A percentile compares a stretch with the other conserved stretches of the same genome.
Evolutionary conservation across 805 yeast genomes (phyloP).

Genomic region (Nakazawaea siamensis): DNA sequence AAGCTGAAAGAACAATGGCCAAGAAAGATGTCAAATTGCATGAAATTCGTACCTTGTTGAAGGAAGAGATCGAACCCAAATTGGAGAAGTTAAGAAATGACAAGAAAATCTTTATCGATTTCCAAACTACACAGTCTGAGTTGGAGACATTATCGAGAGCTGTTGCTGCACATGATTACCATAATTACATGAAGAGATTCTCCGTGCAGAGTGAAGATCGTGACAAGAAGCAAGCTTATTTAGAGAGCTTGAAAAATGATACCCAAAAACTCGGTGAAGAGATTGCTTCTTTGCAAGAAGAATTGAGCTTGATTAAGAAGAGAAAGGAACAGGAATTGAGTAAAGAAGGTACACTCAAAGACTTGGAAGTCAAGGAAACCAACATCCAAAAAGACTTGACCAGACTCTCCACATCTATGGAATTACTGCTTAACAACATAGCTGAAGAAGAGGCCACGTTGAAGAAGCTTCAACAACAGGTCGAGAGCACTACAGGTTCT

Average conservation of each 20-base stretch:
- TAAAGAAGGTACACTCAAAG: constrained; percentile 53
- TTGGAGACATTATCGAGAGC: constrained; percentile 67
- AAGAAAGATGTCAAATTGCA: constrained; percentile 81
- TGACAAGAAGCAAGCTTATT: constrained; percentile 29
- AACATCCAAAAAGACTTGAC: constrained; percentile 55
- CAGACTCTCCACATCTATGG: constrained; percentile 56
- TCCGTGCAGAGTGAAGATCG: constrained; percentile 35
- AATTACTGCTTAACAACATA: constrained; percentile 47
- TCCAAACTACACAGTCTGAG: constrained; percentile 76
- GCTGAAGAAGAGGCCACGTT: constrained; percentile 41
- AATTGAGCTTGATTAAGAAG: constrained; percentile 42
- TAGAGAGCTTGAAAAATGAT: constrained; percentile 32
- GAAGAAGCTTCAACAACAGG: constrained; percentile 23
- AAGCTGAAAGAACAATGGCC: constrained; percentile 85
- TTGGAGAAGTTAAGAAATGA: constrained; percentile 73
- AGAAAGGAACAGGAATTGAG: constrained; percentile 50
- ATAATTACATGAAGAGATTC: constrained; percentile 30
- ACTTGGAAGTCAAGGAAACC: constrained; percentile 50
- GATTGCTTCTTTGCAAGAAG: constrained; percentile 49
- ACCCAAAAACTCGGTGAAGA: constrained; percentile 45
- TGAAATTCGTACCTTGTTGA: constrained; percentile 64
- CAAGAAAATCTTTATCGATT: constrained; percentile 76
- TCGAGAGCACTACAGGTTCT: constrained; percentile 24
- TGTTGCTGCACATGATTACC: constrained; percentile 71
- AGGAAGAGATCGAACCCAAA: constrained; percentile 91